These are phyloP conservation scores for Phytopythium mirpurense DNA, from an alignment of 352 stramenopile species.

Conservation along the genomic window DNA sequence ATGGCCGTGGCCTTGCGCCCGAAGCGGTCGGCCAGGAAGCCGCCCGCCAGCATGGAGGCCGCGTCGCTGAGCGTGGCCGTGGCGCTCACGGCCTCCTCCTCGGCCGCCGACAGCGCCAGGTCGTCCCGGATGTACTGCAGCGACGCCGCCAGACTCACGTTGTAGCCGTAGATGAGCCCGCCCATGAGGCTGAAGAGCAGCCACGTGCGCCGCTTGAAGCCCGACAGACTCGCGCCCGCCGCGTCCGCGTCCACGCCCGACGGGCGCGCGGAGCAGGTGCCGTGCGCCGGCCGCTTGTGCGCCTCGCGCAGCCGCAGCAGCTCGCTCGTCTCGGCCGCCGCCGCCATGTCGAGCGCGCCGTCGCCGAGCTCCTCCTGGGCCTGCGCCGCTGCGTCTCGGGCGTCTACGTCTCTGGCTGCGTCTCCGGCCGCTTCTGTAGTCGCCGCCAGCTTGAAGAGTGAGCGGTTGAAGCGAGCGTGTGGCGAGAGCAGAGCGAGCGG, in stretches of 20 bases:
- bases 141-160: constrained; percentile 75
- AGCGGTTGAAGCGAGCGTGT: background rate
- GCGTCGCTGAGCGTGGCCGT: constrained; percentile 79
- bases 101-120: constrained; percentile 48
- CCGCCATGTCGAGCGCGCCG: constrained; percentile 9
- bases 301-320: constrained; percentile 46
- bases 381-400: background rate
- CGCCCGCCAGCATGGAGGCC: constrained; percentile 73
- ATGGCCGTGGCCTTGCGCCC: constrained; percentile 68
- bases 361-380: background rate
- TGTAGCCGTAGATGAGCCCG: constrained; percentile 87
- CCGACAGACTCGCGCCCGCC: constrained; percentile 8
- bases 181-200: constrained; percentile 77
- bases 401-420: background rate
- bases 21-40: constrained; percentile 63
- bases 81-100: constrained; percentile 75
- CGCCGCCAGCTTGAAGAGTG: background rate
- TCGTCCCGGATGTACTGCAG: constrained; percentile 81
- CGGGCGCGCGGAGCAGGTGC: background rate
- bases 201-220: constrained; percentile 54
- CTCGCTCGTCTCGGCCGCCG: constrained; percentile 54
- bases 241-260: constrained; percentile 1
- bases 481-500: too few relatives aligned
- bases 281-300: constrained; percentile 10
- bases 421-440: background rate